Base-by-base conservation (phyloP, 371 early-diverging fungal genomes). In the Funneliformis caledonium region DNA sequence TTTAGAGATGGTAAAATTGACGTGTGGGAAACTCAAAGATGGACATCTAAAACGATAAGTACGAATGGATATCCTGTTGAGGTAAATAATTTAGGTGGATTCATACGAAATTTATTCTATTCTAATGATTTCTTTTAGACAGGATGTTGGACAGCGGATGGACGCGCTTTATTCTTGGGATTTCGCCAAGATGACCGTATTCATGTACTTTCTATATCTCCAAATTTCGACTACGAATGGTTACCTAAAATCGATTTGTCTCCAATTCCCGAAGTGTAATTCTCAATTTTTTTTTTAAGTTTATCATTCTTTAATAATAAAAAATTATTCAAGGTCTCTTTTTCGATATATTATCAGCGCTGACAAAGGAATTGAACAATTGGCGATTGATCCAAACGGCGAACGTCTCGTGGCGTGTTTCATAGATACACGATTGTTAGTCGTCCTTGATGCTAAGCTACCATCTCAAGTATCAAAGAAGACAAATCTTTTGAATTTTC, bases 21-120 rank as follows among this genome's bases (percentile, higher is more conserved):
- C 69, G 11, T 79, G n/a, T 79, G 70, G 69, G 79, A 79, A 70
- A 79, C 79, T 10, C 48, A 50, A 56, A 11, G 70, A 37, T 79
- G 79, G 79, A 79, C 70, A 33, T 70, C 56, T 4, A 70, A 69
- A 79, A 56, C 52, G 14, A 42, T 79, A 33, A 67, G 12, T 10
- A 16, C 76, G 5, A 42, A n/a, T 45, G 48, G 73, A 14, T 26
- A 14, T 22, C 37, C 73, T 3, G 52, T 73, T 48, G 42, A 73
- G 48, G 73, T 50, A n/a, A 70, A 22, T 47, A 3, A 47, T 33
- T 65, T 26, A n/a, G 12, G 12, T 6, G 19, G 7, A 19, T 19
- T 70, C 43, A 9, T 47, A 42, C 3, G 31, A 11, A 19, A 33
- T 4, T 70, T 70, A 4, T 14, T 31, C 4, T 45, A 14, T 7